Percentiles rank a stretch among this genome's conserved stretches.
These are phyloP conservation scores for Candida anutae DNA, from an alignment of 1,139 yeast species.

Conservation along the genomic window DNA sequence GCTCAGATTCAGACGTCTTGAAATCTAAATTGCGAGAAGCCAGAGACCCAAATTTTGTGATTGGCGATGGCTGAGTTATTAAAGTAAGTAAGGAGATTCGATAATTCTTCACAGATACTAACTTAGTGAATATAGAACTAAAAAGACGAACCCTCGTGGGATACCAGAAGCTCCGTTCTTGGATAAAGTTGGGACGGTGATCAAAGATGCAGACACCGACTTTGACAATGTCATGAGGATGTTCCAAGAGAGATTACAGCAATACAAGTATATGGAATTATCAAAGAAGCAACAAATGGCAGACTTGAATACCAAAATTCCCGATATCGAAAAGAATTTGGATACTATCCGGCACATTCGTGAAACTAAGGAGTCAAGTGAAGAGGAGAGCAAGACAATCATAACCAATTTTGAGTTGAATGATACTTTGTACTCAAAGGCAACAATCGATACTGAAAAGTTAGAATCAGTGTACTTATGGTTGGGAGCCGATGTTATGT, in stretches of 20 bases:
- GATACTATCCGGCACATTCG: slow-evolving; percentile 60
- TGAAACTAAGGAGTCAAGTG: slow-evolving; percentile 27
- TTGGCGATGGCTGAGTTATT: slow-evolving; percentile 12
- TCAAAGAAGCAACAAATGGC: slow-evolving; percentile 64
- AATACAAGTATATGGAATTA: slow-evolving; percentile 82
- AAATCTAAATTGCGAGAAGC: too few species aligned
- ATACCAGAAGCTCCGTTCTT: slow-evolving; percentile 96
- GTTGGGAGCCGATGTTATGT: slow-evolving; percentile 98
- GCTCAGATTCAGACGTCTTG: too few species aligned
- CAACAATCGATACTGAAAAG: slow-evolving; percentile 48
- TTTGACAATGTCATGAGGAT: slow-evolving; percentile 60
- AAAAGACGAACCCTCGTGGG: slow-evolving; percentile 74
- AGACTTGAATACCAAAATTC: slow-evolving; percentile 68
- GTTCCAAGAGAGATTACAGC: slow-evolving; percentile 74
- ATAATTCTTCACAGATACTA: background rate
- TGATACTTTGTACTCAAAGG: slow-evolving; percentile 85
- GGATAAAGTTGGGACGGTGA: slow-evolving; percentile 69
- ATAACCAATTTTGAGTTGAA: slow-evolving; percentile 82
- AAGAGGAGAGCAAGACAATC: slow-evolving; percentile 28
- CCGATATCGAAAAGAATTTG: slow-evolving; percentile 81
- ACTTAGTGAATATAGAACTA: slow-evolving; percentile 26
- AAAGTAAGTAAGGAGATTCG: slow-evolving; percentile 6
- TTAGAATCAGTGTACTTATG: slow-evolving; percentile 64
- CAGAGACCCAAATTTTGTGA: too few species aligned
- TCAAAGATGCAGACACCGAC: slow-evolving; percentile 58